Conservation (phyloP, 768 basidiomycete species). For the Boletus reticulatus region DNA sequence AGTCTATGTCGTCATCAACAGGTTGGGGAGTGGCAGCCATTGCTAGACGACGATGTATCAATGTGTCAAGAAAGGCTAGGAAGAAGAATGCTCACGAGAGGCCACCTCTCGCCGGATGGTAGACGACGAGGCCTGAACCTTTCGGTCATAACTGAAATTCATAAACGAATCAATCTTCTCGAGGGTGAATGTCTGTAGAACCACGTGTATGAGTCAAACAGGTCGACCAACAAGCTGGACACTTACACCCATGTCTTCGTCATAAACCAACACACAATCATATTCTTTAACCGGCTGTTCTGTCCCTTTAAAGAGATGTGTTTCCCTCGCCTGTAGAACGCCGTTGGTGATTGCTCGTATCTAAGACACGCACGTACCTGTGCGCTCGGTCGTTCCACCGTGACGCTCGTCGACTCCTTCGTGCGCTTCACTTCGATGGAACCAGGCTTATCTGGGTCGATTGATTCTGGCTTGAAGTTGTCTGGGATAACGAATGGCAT, state of each 20-base stretch:
- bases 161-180: slow-evolving; percentile 74
- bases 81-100: slow-evolving; percentile 21
- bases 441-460: slow-evolving; percentile 65
- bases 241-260: slow-evolving; percentile 69
- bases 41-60: slow-evolving; percentile 14
- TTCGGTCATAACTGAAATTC: slow-evolving; percentile 51
- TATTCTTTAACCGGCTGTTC: slow-evolving; percentile 62
- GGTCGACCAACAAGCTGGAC: neutral
- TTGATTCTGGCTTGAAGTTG: slow-evolving; percentile 71
- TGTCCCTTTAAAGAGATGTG: slow-evolving; percentile 52
- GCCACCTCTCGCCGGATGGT: slow-evolving; percentile 11
- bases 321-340: slow-evolving; percentile 46
- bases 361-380: slow-evolving; percentile 42
- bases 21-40: slow-evolving; percentile 16
- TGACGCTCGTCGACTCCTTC: slow-evolving; percentile 50
- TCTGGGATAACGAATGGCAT: slow-evolving; percentile 41
- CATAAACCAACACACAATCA: slow-evolving; percentile 79
- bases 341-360: neutral
- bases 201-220: slow-evolving; percentile 6
- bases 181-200: slow-evolving; percentile 60
- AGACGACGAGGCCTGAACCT: slow-evolving; percentile 30
- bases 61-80: neutral
- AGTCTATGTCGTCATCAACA: slow-evolving; percentile 29
- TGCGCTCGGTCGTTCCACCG: slow-evolving; percentile 62
- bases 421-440: slow-evolving; percentile 59